Evolutionary conservation across 176 grass and related monocot genomes (phyloP), one percentile per base, ranked within the genome.

Genomic region (Pontederia paniculata): DNA sequence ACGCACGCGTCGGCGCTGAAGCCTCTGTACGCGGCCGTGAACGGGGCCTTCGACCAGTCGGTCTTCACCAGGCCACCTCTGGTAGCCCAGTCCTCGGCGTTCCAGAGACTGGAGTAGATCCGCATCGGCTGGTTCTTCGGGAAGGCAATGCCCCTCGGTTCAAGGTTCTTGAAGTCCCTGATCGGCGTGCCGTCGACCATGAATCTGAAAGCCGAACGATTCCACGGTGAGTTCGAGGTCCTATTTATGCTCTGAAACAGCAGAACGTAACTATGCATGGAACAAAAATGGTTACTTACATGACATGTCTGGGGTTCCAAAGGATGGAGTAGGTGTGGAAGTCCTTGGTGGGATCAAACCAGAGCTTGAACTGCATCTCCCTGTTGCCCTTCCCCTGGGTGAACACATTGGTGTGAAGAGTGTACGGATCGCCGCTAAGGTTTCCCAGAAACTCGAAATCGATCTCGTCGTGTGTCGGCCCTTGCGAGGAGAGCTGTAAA

Each of bases 371-470:
- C 75, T 88, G 89, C 74, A 84, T 74, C 81, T 94, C 89, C 9
- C 81, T 79, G 45, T 75, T 77, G 12, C 89, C 89, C 15, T 74
- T 84, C 13, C 84, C 89, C 63, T 84, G 75, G 77, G 65, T 79
- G 75, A 81, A 94, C 44, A 94, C 73, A 56, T 95, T 95, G 51
- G 89, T 95, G 77, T 95, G 84, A 14, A 95, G 77, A 12, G 82
- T 50, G 65, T 88, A 95, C 8, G 50, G 50, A 18, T 52, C 8
- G 14, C 50, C 50, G 50, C 50, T 52, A 9, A 52, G 50, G 50
- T 95, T 95, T 12, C 89, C 89, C 54, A 95, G 80, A 62, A 88
- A 95, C 72, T 95, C 89, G 55, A 95, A 95, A 69, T 95, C 89
- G 54, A 95, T 78, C 77, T 95, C 78, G 61, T 95, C 84, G 50